Evolutionary conservation across 495 filamentous ascomycete species (phyloP).

Genomic region (Cryomyces minteri): DNA sequence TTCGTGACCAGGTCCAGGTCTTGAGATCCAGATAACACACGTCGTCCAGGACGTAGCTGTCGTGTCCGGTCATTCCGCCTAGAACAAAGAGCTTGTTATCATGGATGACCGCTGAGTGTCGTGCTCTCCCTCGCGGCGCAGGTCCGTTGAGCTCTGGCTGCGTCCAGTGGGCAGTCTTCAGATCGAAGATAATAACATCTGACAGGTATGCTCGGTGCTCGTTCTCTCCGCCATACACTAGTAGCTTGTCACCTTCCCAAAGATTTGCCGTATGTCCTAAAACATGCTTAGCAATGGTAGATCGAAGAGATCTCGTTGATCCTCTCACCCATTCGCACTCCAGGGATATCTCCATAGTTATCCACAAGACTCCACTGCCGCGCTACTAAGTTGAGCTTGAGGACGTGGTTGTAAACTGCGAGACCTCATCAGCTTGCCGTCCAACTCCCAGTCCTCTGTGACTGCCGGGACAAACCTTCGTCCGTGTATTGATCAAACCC

Average conservation of each 20-base stretch:
- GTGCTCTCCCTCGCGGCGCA: constrained; percentile 70
- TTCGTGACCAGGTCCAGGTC: constrained; percentile 93
- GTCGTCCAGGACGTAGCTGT: constrained; percentile 79
- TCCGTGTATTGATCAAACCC: constrained; percentile 99
- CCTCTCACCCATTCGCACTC: constrained; percentile 80
- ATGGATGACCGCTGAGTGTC: constrained; percentile 85
- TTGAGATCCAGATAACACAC: constrained; percentile 92
- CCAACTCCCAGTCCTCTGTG: not conserved
- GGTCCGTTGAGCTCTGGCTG: constrained; percentile 72
- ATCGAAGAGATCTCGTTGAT: not conserved
- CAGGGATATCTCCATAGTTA: constrained; percentile 96
- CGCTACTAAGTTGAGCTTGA: constrained; percentile 66
- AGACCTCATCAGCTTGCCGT: not conserved
- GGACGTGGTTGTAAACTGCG: constrained; percentile 89
- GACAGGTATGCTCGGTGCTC: constrained; percentile 90
- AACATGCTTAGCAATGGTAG: not conserved
- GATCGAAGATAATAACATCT: constrained; percentile 88
- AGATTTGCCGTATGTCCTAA: constrained; percentile 88
- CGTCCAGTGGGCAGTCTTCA: constrained; percentile 84
- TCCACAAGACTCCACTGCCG: constrained; percentile 91
- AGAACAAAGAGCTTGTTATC: constrained; percentile 93
- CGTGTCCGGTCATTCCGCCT: constrained; percentile 75
- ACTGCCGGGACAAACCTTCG: constrained; percentile 35
- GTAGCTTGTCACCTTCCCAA: constrained; percentile 81
- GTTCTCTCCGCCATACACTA: constrained; percentile 95